Evolutionary conservation across 495 filamentous ascomycete species (phyloP), one percentile per base, ranked within the genome.

Genomic region (Chaetomidium leptoderma): DNA sequence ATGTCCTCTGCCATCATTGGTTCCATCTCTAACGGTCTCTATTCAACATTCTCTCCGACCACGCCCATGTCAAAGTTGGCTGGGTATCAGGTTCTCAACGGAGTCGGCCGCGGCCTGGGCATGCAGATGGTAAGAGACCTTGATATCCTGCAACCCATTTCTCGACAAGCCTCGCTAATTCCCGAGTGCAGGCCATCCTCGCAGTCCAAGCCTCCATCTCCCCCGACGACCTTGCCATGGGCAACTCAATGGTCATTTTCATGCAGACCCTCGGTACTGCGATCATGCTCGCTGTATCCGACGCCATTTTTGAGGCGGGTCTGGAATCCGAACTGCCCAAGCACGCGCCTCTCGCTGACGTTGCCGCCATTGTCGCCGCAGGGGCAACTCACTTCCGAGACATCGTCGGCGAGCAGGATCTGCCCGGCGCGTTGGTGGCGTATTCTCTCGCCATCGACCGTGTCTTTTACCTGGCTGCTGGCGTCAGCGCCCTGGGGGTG

Each of bases 51-150:
- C 46, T 73, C 74, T 17, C 60, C 75, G 0, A 60, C 74, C 42
- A 81, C 81, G 2, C 47, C 59, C 6, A 53, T 64, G 3, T 52
- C 48, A 8, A 43, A 76, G 16, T 89, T 82, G n/a, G 81, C 87
- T 48, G 84, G 81, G 2, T 87, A 81, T 62, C 85, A 89, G 60
- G 68, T 87, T 40, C 55, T 90, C n/a, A 83, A 74, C 58, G 87
- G 88, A 17, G 59, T 81, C 3, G 86, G 86, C 17, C 66, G 87
- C 5, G 88, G 87, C 0, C 57, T 80, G 0, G 85, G 85, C 9
- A 76, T 85, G 72, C 86, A 87, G 61, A 64, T 68, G 60, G 62
- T 61, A 55, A 33, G 59, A 27, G 2, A 0, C 0, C 37, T 3
- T 8, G 2, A 4, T 24, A 32, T 30, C 35, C 21, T 24, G 4